Base-by-base conservation (phyloP, 768 basidiomycete species). In the Neoboletus subvelutipes region DNA sequence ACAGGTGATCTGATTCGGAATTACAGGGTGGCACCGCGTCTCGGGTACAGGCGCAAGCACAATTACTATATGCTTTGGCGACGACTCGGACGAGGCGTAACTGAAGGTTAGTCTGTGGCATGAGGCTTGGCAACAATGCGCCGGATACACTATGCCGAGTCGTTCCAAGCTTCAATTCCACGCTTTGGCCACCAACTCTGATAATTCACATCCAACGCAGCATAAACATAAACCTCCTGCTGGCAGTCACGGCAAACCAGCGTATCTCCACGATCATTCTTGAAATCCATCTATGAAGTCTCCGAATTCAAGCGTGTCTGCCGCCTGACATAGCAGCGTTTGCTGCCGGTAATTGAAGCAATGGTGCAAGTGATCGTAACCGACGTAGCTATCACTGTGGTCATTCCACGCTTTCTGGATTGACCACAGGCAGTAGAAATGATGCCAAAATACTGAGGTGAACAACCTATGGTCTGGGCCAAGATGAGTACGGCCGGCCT, bases 331-430 rank as follows among this genome's bases (percentile, higher is more conserved):
- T 13, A 57, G 40, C 33, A 62, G 20, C 4, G 60, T 57, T 26
- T 61, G 54, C 2, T 52, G 60, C 9, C 62, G 31, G 42, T 61
- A 61, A 13, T 62, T 62, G 36, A 61, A 57, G 20, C 60, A 61
- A 26, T 61, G 60, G 15, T 61, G 60, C 2, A 61, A 18, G 20
- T 61, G 60, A 5, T 20, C 50, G 36, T 61, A 62, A 17, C 40
- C 45, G 5, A 45, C 60, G 34, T 47, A 57, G 0, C 36, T 40
- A 9, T 62, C 60, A 4, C 49, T 31, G 9, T 13, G 54, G 41
- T 62, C 54, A n/a, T n/a, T n/a, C n/a, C n/a, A n/a, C n/a, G n/a
- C n/a, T n/a, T n/a, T n/a, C n/a, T n/a, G n/a, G n/a, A n/a, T n/a
- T n/a, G n/a, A n/a, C n/a, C n/a, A n/a, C n/a, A n/a, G n/a, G n/a